phyloP scores from a whole-genome alignment of 2,329 filamentous ascomycete genomes.

The Didymella exigua region DNA sequence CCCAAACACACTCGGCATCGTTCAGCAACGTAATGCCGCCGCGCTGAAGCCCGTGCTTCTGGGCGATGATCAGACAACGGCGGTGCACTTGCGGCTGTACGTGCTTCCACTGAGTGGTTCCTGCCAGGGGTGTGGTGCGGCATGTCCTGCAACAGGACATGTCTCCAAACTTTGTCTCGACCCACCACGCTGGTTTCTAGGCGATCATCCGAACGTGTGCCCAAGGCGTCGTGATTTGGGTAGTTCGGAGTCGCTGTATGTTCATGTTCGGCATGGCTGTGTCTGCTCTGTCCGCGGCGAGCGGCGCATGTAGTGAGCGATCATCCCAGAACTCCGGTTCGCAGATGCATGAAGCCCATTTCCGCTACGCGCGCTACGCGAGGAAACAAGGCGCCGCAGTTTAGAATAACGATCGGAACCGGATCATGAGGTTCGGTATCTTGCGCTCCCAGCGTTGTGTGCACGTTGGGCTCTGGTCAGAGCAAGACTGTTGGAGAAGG shows the following conservation, averaged over 20 bases:
- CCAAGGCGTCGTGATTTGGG: slow-evolving; percentile 6
- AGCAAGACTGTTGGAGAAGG: neutral
- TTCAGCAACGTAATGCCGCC: slow-evolving; percentile 10
- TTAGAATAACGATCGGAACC: slow-evolving; percentile 5
- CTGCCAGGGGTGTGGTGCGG: slow-evolving; percentile 13
- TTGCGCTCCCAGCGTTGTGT: neutral
- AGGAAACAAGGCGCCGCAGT: neutral
- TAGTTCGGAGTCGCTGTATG: neutral
- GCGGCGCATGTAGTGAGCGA: slow-evolving; percentile 7
- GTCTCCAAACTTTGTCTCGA: slow-evolving; percentile 13
- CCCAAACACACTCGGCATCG: slow-evolving; percentile 11
- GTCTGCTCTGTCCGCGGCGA: neutral
- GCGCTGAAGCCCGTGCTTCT: slow-evolving; percentile 15
- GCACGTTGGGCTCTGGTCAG: neutral
- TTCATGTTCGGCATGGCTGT: slow-evolving; percentile 3
- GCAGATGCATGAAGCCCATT: neutral
- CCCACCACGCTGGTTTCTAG: slow-evolving; percentile 10
- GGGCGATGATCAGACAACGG: slow-evolving; percentile 1
- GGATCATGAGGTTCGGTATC: neutral
- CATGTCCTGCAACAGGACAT: slow-evolving; percentile 10
- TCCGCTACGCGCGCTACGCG: neutral
- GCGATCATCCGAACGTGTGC: slow-evolving; percentile 3
- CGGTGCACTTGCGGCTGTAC: neutral
- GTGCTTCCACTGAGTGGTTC: neutral
- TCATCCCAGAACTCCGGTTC: slow-evolving; percentile 11